Evolutionary conservation across 495 filamentous ascomycete species (phyloP), one percentile per base, ranked within the genome.

Genomic region (Penicillium salamii): DNA sequence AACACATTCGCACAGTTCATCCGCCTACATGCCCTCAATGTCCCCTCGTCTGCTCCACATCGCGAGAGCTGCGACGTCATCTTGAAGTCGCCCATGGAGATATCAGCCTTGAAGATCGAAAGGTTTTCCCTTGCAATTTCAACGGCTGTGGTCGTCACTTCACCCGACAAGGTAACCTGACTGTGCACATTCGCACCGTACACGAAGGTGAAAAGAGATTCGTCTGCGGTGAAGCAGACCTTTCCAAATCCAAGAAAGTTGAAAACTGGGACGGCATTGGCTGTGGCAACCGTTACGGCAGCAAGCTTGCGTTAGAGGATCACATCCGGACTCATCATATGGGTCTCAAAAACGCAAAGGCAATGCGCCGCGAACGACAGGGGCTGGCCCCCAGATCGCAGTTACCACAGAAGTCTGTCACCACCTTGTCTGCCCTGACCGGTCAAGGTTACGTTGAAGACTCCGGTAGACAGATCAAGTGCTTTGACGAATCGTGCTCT

Each of bases 311-410:
- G 40, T 73, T 96, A 0, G 87, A 91, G 67, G 86, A 90, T 38
- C 91, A 96, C 54, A 76, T 95, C 32, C 83, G 88, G 17, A 88
- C 80, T 8, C 69, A 84, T 0, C 91, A 96, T 63, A 59, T 93
- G 29, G 82, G 83, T 3, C 70, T 82, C 34, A 57, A 55, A 29
- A 73, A 71, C 37, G 57, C 69, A 43, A 74, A 75, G 62, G 71
- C 71, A 2, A 68, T 71, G 38, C 71, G 74, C 11, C 70, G 59
- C 40, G 68, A 65, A 39, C 65, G 72, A 47, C 61, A 70, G 28
- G 61, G 68, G 6, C 46, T 62, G 12, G 29, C 23, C 23, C 23
- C 23, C 3, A 3, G n/a, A n/a, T 28, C 24, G 9, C 24, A 28
- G 17, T 52, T 52, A 35, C 53, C 49, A 8, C 42, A 53, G 42